A percentile compares a stretch with the other conserved stretches of the same genome.
Conservation (phyloP, 2,329 filamentous ascomycete genomes). For the Fusarium sp. region DNA sequence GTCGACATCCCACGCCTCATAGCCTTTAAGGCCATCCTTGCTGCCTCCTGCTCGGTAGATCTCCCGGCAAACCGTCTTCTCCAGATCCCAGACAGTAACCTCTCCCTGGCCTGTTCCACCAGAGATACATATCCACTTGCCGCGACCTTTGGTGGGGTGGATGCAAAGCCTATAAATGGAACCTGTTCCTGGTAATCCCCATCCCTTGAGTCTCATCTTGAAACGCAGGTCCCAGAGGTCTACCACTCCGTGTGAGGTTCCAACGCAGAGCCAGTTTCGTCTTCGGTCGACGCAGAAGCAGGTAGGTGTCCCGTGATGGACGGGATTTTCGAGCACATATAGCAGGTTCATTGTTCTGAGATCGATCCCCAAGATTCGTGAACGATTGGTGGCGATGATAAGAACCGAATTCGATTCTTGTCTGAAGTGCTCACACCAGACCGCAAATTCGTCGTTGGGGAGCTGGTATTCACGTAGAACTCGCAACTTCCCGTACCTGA, state of each 20-base stretch:
- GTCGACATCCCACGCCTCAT: constrained; percentile 90
- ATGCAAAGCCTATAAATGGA: constrained; percentile 85
- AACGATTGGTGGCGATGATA: constrained; percentile 88
- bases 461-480: constrained; percentile 87
- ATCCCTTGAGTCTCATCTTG: constrained; percentile 86
- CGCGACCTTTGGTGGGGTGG: constrained; percentile 83
- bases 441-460: constrained; percentile 79
- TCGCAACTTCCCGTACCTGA: constrained; percentile 84
- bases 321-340: constrained; percentile 86
- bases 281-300: constrained; percentile 91
- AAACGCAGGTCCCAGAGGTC: constrained; percentile 99
- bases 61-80: constrained; percentile 90
- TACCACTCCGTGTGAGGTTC: constrained; percentile 92
- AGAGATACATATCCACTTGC: constrained; percentile 89
- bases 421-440: constrained; percentile 95
- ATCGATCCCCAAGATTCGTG: constrained; percentile 87
- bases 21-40: constrained; percentile 75
- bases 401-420: constrained; percentile 86
- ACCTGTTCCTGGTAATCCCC: constrained; percentile 87
- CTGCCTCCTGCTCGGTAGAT: constrained; percentile 82
- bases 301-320: constrained; percentile 92
- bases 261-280: constrained; percentile 91
- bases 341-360: constrained; percentile 87
- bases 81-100: constrained; percentile 95
- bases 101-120: constrained; percentile 91